Base-by-base conservation (phyloP, 768 basidiomycete genomes). In the Kwoniella dendrophila region DNA sequence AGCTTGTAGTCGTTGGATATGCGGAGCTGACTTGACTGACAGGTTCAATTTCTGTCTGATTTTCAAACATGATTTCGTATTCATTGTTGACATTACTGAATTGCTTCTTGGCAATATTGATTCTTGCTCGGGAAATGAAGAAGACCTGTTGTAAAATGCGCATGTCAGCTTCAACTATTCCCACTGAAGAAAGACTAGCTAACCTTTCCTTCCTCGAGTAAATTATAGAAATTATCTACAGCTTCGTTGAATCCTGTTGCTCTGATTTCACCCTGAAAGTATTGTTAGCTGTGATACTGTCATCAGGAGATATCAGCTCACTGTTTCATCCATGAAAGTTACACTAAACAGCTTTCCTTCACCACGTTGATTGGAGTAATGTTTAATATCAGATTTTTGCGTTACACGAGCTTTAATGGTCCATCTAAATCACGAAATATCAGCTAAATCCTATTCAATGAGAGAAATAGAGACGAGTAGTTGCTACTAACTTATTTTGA, bases 71-170 rank as follows among this genome's bases (percentile, higher is more conserved):
- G 66, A 99, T 85, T 77, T 98, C 94, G 72, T 97, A 98, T 74
- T 98, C 94, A 74, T 94, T 96, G 65, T 83, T 81, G 51, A 95
- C 79, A 73, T 90, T 92, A 33, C 85, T 89, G 79, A 95, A 99
- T 80, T 96, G 94, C 81, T 93, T 97, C 82, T 96, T 98, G 32
- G 94, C 95, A 14, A 97, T 86, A 72, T 92, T 91, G 73, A 98
- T 88, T 50, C 91, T 85, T 4, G 90, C 96, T 75, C 88, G 90
- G 0, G 92, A 92, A 56, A 98, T 83, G 73, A 84, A 92, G 77
- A 93, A 98, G 7, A 94, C 93, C 72, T 75, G 38, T 14, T n/a
- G n/a, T n/a, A n/a, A n/a, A n/a, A n/a, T n/a, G 34, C n/a, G 34
- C 3, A 29, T 4, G 20, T 20, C 14, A 16, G 36, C 10, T 20